Evolutionary conservation across 73 alveolate species (phyloP), one percentile per base, ranked within the genome.

Genomic region (Diophrys appendiculata): DNA sequence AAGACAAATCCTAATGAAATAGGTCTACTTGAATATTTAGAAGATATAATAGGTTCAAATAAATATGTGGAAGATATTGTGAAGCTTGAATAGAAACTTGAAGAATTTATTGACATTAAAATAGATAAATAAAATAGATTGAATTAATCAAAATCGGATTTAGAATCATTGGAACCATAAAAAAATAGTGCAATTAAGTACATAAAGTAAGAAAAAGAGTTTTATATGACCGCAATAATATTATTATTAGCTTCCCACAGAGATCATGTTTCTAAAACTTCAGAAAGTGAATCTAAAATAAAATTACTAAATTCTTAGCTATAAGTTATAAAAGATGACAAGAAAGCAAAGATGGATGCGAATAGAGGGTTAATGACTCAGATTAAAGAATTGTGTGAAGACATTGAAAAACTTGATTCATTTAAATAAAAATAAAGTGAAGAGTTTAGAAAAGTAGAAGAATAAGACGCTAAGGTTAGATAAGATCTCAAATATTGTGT

Each of bases 41-140:
- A 92, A 81, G 98, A 93, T 65, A 92, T 95, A 31, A 93, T 91
- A n/a, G 97, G 98, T 5, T 81, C 97, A 0, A 82, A 90, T 69
- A 78, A 91, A 65, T 85, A 86, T 83, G 95, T 91, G 2, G 81
- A 75, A 13, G 68, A 85, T 33, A 91, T 92, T 13, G 88, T 82
- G 55, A 80, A 90, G 73, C 86, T 92, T 13, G 93, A 90, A n/a
- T 78, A 73, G 43, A 84, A 84, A 56, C 54, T 95, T 33, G 98
- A 92, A 74, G 92, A 74, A 26, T 74, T 72, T 27, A 87, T 91
- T 3, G 96, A 92, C 13, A 88, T 76, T 22, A 86, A 76, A 69
- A 69, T 76, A 0, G 81, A 93, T 2, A 69, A 89, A 77, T 72
- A 29, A 0, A 73, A 74, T 32, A 84, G 94, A 72, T 80, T 93